Conservation (phyloP, 441 rosid genomes). For the Arabidopsis lyrata region DNA sequence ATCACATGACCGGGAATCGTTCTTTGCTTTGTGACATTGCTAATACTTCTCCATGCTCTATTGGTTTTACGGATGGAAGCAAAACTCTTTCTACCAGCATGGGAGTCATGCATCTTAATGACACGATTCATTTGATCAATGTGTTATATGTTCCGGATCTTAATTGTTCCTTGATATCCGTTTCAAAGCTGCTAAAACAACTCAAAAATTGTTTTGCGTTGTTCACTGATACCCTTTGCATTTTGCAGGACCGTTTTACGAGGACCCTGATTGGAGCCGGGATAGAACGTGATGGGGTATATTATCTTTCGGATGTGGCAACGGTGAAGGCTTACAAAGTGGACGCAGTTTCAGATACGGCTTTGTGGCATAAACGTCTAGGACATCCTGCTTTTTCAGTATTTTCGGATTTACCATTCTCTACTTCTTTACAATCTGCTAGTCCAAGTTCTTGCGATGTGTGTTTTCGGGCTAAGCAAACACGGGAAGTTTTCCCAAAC, state of each 20-base stretch:
- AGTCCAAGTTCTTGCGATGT: background rate
- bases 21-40: too few relatives aligned
- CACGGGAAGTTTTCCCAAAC: background rate
- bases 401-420: background rate
- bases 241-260: background rate
- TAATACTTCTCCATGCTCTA: too few relatives aligned
- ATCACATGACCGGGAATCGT: too few relatives aligned
- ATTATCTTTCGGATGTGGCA: background rate
- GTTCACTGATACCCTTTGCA: background rate
- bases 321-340: background rate
- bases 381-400: background rate
- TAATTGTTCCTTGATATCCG: background rate
- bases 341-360: background rate
- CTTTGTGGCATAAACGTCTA: background rate
- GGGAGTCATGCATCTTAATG: too few relatives aligned
- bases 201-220: background rate
- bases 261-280: slow-evolving; percentile 1
- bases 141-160: background rate
- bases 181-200: background rate
- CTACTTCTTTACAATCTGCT: background rate
- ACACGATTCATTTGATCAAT: background rate
- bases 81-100: too few relatives aligned
- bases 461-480: background rate
- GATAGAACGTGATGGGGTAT: background rate
- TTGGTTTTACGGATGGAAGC: too few relatives aligned